A percentile compares a stretch with the other conserved stretches of the same genome.
Evolutionary conservation across 2,329 filamentous ascomycete genomes (phyloP).

Genomic region (Fusarium brachygibbosum): DNA sequence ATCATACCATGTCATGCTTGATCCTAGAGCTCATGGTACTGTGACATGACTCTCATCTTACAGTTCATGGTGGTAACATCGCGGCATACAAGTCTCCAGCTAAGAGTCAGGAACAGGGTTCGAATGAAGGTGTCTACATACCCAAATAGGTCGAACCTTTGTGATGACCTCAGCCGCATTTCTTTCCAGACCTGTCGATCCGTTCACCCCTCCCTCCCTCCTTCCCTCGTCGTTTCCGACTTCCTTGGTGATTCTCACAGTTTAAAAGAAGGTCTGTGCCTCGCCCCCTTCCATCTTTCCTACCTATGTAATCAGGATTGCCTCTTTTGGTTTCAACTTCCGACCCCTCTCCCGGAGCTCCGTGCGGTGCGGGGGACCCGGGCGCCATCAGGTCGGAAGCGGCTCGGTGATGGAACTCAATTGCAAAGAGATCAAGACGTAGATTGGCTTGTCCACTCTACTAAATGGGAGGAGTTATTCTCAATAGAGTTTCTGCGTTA

Average conservation of each 20-base stretch:
- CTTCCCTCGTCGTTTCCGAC: not conserved
- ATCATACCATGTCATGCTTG: constrained; percentile 20
- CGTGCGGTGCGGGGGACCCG: constrained; percentile 19
- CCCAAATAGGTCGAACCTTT: constrained; percentile 14
- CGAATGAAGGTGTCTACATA: constrained; percentile 1
- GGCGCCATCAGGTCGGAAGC: constrained; percentile 18
- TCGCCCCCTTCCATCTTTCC: not conserved
- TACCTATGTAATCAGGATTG: constrained; percentile 14
- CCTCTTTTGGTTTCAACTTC: constrained; percentile 33
- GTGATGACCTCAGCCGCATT: constrained; percentile 25
- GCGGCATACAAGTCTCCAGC: constrained; percentile 9
- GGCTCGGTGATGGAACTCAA: constrained; percentile 15
- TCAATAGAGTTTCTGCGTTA: not conserved
- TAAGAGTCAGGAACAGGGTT: constrained; percentile 9
- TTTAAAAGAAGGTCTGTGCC: constrained; percentile 10
- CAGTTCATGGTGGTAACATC: constrained; percentile 16
- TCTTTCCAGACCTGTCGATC: constrained; percentile 7
- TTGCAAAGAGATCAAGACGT: not conserved
- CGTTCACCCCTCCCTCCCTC: not conserved
- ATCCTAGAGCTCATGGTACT: not conserved
- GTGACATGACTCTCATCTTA: constrained; percentile 16
- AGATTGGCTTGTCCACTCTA: not conserved
- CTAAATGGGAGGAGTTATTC: not conserved
- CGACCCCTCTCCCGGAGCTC: constrained; percentile 24
- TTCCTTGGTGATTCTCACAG: not conserved